A percentile compares a stretch with the other conserved stretches of the same genome.
Evolutionary conservation across 805 yeast genomes (phyloP).

Genomic region (Pichia ethanolica): DNA sequence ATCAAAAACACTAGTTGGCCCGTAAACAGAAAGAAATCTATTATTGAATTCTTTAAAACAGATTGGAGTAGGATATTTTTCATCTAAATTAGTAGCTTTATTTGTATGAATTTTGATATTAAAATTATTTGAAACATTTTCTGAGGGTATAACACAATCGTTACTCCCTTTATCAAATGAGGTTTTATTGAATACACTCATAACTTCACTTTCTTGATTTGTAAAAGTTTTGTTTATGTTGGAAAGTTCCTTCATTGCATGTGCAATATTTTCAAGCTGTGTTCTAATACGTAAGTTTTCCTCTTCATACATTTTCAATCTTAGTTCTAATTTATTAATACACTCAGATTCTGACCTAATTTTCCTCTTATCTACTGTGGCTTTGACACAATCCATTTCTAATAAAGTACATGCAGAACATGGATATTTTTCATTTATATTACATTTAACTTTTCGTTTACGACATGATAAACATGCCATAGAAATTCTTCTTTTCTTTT

Average conservation of each 20-base stretch:
- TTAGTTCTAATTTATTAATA: slow-evolving; percentile 1
- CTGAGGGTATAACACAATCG: no score
- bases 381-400: slow-evolving; percentile 9
- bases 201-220: background rate
- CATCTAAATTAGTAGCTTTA: slow-evolving; percentile 27
- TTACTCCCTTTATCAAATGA: no score
- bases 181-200: background rate
- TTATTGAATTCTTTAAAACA: background rate
- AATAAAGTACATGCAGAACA: slow-evolving; percentile 15
- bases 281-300: slow-evolving; percentile 2
- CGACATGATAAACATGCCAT: slow-evolving; percentile 18
- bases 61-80: slow-evolving; percentile 1
- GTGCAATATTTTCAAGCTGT: slow-evolving; percentile 3
- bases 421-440: slow-evolving; percentile 10
- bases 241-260: background rate
- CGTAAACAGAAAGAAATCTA: background rate
- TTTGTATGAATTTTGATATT: no score
- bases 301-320: slow-evolving; percentile 9
- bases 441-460: slow-evolving; percentile 17
- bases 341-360: slow-evolving; percentile 6
- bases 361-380: slow-evolving; percentile 13
- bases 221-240: background rate
- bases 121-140: no score
- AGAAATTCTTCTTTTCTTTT: background rate
- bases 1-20: slow-evolving; percentile 5